Evolutionary conservation across 257 asterid genomes (phyloP).

Genomic region (Voacanga thouarsii): DNA sequence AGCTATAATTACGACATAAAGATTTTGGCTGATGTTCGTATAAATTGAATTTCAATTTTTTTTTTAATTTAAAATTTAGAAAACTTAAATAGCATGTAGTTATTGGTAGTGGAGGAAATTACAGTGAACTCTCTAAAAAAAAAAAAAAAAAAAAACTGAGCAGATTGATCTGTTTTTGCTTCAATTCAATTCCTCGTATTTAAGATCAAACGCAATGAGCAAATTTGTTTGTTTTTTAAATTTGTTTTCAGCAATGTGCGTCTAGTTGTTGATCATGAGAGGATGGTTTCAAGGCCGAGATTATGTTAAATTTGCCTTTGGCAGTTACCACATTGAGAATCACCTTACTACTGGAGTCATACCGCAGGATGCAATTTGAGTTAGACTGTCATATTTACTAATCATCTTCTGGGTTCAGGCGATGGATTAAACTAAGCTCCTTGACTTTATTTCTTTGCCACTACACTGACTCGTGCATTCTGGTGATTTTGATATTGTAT

Average conservation of each 20-base stretch:
- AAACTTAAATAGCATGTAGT: neutral
- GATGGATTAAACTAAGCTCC: neutral
- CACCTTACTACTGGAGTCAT: no score
- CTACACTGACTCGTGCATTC: neutral
- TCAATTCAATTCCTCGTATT: no score
- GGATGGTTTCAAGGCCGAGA: neutral
- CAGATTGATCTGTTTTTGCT: no score
- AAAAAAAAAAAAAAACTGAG: no score
- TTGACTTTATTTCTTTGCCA: neutral
- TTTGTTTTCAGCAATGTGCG: neutral
- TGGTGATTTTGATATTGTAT: no score
- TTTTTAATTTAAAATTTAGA: no score
- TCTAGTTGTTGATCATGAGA: neutral
- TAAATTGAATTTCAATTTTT: neutral
- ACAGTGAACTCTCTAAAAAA: no score
- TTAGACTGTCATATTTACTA: no score
- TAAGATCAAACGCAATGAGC: no score
- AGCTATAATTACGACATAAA: neutral
- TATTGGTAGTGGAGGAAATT: neutral
- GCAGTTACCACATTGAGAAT: no score
- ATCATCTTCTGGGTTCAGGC: neutral
- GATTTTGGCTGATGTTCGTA: neutral
- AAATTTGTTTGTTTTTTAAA: no score
- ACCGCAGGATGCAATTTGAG: neutral
- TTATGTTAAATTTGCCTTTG: no score